Evolutionary conservation across 345 rosid species (phyloP).

Genomic region (Hypericum androsaemum): DNA sequence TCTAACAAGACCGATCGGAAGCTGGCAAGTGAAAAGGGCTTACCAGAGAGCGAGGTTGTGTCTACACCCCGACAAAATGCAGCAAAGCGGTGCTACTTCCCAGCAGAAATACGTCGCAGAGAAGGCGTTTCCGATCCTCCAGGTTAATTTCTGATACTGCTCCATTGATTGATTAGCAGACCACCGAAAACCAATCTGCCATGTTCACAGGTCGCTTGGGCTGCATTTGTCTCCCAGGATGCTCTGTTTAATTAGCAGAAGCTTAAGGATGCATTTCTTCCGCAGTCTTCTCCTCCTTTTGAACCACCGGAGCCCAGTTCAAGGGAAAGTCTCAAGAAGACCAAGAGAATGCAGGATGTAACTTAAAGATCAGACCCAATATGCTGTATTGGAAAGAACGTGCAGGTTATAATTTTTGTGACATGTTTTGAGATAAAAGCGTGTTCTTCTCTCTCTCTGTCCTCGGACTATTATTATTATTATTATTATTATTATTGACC

Average conservation of each 20-base stretch:
- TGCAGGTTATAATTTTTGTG: no score
- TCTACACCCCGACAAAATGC: slow-evolving; percentile 89
- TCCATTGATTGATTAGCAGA: neutral
- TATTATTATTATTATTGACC: no score
- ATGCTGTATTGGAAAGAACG: no score
- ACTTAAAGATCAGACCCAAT: no score
- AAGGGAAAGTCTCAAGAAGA: no score
- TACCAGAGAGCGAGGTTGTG: slow-evolving; percentile 89
- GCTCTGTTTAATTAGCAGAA: slow-evolving; percentile 24
- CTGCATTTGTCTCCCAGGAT: slow-evolving; percentile 46
- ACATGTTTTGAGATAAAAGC: no score
- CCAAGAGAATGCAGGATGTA: no score
- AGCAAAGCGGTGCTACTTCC: slow-evolving; percentile 65
- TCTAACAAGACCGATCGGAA: slow-evolving; percentile 46
- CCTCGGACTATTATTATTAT: no score
- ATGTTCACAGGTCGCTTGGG: slow-evolving; percentile 62
- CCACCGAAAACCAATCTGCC: neutral
- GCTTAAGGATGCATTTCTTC: no score
- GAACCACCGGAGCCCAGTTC: no score
- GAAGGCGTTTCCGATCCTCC: slow-evolving; percentile 66
- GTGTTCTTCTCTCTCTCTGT: no score
- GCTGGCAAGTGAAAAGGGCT: slow-evolving; percentile 77
- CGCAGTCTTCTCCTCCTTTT: no score
- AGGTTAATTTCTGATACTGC: slow-evolving; percentile 30
- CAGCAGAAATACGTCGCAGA: slow-evolving; percentile 65